Evolutionary conservation across 495 filamentous ascomycete genomes (phyloP).

Genomic region (Penicillium longicatenatum): DNA sequence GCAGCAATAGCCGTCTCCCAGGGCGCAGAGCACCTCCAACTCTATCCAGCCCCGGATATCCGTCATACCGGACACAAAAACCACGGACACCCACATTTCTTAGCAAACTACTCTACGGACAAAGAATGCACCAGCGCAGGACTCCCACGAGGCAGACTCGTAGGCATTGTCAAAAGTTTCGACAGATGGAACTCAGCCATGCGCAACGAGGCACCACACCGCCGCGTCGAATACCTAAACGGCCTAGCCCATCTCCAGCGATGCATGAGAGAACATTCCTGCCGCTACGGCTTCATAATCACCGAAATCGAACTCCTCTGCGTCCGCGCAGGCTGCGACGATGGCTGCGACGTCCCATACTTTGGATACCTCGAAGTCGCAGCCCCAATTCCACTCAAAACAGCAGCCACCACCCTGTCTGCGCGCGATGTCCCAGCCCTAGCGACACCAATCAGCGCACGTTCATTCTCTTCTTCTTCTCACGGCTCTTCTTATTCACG

Average conservation of each 20-base stretch:
- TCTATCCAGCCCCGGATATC: conserved; percentile 58
- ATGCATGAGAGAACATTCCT: conserved; percentile 89
- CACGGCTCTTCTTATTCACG: conserved; percentile 21
- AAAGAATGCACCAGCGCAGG: conserved; percentile 70
- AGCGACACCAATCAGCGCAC: conserved; percentile 28
- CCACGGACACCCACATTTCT: conserved; percentile 59
- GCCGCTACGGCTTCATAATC: conserved; percentile 91
- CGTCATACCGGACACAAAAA: conserved; percentile 53
- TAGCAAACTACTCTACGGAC: conserved; percentile 72
- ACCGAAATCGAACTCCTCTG: conserved; percentile 93
- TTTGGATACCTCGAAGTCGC: conserved; percentile 85
- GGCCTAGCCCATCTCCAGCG: conserved; percentile 82
- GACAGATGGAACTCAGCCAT: conserved; percentile 93
- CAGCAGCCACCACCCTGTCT: conserved; percentile 20
- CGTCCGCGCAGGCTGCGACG: conserved; percentile 75
- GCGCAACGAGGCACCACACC: conserved; percentile 77
- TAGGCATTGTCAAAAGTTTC: conserved; percentile 85
- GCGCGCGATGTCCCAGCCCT: conserved; percentile 16
- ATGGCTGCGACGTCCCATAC: conserved; percentile 66
- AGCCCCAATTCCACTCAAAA: conserved; percentile 56
- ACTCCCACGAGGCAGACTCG: conserved; percentile 73
- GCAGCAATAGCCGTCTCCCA: conserved; percentile 70
- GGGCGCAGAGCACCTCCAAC: conserved; percentile 59
- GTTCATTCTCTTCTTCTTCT: conserved; percentile 29
- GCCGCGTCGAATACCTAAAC: conserved; percentile 81